Evolutionary conservation across 177 flowering plant genomes (phyloP).

Genomic region (Vitis hybrid): DNA sequence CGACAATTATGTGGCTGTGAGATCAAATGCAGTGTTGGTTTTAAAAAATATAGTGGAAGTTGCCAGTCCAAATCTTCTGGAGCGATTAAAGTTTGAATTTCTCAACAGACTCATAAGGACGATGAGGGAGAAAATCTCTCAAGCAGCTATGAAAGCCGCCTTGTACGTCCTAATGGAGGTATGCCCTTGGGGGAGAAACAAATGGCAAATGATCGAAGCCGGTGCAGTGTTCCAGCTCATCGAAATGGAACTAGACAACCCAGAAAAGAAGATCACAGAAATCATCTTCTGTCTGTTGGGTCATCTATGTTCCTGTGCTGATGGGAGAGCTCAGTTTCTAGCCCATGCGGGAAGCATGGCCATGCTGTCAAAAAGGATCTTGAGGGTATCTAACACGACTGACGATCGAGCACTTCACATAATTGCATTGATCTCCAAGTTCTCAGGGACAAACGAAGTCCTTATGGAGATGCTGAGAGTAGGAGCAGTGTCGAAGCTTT

Average conservation of each 20-base stretch:
- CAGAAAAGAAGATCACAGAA: constrained; percentile 45
- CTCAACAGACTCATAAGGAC: constrained; percentile 31
- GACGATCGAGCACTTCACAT: constrained; percentile 46
- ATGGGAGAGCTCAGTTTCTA: constrained; percentile 60
- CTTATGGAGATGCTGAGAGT: constrained; percentile 60
- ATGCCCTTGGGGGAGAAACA: constrained; percentile 47
- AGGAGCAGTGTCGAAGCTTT: constrained; percentile 61
- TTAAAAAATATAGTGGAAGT: constrained; percentile 32
- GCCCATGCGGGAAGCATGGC: constrained; percentile 57
- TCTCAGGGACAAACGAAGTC: constrained; percentile 42
- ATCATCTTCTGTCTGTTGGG: constrained; percentile 44
- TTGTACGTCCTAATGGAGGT: constrained; percentile 34
- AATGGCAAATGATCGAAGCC: constrained; percentile 40
- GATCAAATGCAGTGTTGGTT: constrained; percentile 31
- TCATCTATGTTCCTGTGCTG: constrained; percentile 52
- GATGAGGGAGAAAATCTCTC: constrained; percentile 18
- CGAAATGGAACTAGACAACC: constrained; percentile 44
- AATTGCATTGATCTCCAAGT: constrained; percentile 33
- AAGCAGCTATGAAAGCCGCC: constrained; percentile 31
- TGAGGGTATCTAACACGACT: constrained; percentile 50
- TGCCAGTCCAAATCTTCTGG: constrained; percentile 18
- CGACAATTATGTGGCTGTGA: constrained; percentile 9
- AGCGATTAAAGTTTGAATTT: constrained; percentile 35
- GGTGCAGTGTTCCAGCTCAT: constrained; percentile 52
- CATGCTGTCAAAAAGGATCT: constrained; percentile 44